Base-by-base conservation (phyloP, 2,329 filamentous ascomycete genomes). In the Dactylellina cionopaga region DNA sequence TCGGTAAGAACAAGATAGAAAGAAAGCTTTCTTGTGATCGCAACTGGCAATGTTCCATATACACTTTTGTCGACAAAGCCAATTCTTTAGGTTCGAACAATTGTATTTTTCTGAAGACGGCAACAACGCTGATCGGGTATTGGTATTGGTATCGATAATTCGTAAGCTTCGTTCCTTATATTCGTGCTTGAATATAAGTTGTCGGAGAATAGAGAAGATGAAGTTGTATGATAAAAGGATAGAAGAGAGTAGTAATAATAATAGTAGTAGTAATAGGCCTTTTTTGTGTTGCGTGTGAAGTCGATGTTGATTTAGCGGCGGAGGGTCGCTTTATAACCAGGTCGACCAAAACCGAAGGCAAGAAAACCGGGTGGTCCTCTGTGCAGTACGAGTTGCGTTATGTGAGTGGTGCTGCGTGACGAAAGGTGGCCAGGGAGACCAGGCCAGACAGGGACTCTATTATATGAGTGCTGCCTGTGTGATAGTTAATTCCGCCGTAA, bases 1-100 rank as follows among this genome's bases (percentile, higher is more conserved):
- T 65, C 6, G 62, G 69, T 60, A 73, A 51, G 69, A 73, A 73
- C 39, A 73, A 60, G 55, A 73, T 66, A 59, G 69, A 59, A 60
- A 71, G 51, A 37, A 64, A 47, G 59, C 58, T 71, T 64, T 62
- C 65, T 54, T 64, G 66, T 58, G 58, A 56, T 71, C 66, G 66
- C 59, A 64, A 59, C 66, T 46, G 51, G 66, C 66, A 71, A 64
- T 58, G 19, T 71, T 64, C 58, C 66, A 71, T 71, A 71, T 71
- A 71, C 66, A 71, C 66, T 71, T 71, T 58, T 69, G 66, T 71
- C 59, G 66, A 31, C 54, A 60, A 71, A 62, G 54, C 52, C 46
- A 63, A 58, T 33, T 63, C 11, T 46, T 59, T 63, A 31, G 58
- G 41, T 69, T 64, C 58, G 66, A 10, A 59, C 66, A 54, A 59